Base-by-base conservation (phyloP, 176 grass and related monocot species). In the Musa schizocarpa region DNA sequence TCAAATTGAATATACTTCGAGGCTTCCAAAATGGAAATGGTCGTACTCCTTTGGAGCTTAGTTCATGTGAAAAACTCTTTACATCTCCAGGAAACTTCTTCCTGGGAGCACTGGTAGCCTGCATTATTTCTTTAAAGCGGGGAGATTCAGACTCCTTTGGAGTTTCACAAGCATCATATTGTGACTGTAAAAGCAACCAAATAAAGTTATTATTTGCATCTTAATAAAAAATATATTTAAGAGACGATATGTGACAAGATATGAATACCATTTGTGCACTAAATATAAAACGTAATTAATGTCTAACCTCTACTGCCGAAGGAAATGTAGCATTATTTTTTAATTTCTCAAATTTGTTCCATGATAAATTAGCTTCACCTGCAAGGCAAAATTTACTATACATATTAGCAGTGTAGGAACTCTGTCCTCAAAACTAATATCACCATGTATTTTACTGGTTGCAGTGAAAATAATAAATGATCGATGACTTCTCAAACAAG, bases 81-180 rank as follows among this genome's bases (percentile, higher is more conserved):
- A 93, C 87, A 83, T 98, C 94, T 73, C 72, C 78, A 78, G 90
- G 90, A 26, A 74, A 72, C 84, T 70, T 93, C 86, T 98, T 98
- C 78, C 90, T 91, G 7, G 88, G 94, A 74, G 90, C 94, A 85
- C 90, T 98, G 51, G 94, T 98, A 56, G 94, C 90, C 85, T 93
- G 94, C 90, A 98, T 98, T 83, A 93, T 98, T 73, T 88, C 94
- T 78, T 98, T 98, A 86, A 98, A 98, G 69, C 94, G 94, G 65
- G 94, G 94, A 76, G 94, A 98, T 69, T 93, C 94, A 0, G 94
- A 98, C 82, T 98, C 94, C 79, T 93, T 98, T 85, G 90, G 90
- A 75, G 90, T 98, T 83, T 93, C 94, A 65, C 87, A 93, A 48
- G 90, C 75, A 91, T 98, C 94, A 87, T 88, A 93, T 80, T 82